Base-by-base conservation (phyloP, 805 yeast species). In the Kodamaea kakaduensis region DNA sequence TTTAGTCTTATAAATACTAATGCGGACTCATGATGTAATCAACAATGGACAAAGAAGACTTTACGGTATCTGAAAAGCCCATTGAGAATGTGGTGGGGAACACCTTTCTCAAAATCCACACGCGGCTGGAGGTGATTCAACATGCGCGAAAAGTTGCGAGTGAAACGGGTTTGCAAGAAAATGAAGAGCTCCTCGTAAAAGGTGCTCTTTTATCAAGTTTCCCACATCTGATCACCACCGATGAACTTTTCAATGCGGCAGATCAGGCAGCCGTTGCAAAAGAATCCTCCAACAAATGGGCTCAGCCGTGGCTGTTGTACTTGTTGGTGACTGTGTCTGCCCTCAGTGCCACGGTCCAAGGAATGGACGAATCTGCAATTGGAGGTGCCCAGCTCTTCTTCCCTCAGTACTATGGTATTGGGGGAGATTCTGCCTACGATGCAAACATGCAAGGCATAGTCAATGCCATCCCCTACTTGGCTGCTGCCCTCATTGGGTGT, bases 281-380 rank as follows among this genome's bases (percentile, higher is more conserved):
- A 9, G 31, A 32, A 20, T 6, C 12, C 13, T 2, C 6, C 18
- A 15, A 20, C 24, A 25, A 13, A 15, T 32, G 36, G 36, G 19
- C 14, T 5, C 37, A 34, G 25, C 15, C 37, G 4, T 34, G 37
- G 37, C 19, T 17, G 6, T 21, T 34, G n/a, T 34, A 34, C 24
- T 21, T 22, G 23, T 16, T 34, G 10, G 26, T 31, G 6, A 26
- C 31, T 17, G 22, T 34, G 16, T 36, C 40, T 9, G 43, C 40
- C 2, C 28, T 25, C 13, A 33, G 31, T 34, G 44, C 44, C 14
- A 34, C 42, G 3, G 38, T 41, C 12, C 29, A 34, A 5, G 48
- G 50, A 2, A 40, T 36, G 40, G 50, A 46, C 23, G 48, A 46
- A 33, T 46, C 50, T n/a, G 43, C 41, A 8, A 41, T 46, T 3